Evolutionary conservation across 352 stramenopile species (phyloP).

Genomic region (Phytophthora megakarya): DNA sequence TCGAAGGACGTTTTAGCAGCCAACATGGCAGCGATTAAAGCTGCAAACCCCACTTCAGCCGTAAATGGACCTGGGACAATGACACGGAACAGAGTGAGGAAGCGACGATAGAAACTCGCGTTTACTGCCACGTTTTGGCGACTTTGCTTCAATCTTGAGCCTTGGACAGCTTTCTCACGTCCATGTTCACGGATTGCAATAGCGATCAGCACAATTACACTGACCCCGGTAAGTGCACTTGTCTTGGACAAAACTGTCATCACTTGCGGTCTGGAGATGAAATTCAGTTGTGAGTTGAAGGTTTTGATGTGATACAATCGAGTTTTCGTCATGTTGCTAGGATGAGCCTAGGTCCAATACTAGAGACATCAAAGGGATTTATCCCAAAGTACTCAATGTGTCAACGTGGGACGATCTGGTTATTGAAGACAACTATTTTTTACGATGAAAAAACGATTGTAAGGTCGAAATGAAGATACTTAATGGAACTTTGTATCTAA

Average conservation of each 20-base stretch:
- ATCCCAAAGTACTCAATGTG: no score
- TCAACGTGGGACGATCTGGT: no score
- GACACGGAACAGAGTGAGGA: constrained; percentile 66
- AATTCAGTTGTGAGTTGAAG: constrained; percentile 20
- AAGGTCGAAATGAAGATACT: no score
- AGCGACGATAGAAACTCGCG: constrained; percentile 57
- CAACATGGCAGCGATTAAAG: constrained; percentile 58
- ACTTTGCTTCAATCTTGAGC: no score
- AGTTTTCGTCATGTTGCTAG: no score
- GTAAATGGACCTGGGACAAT: constrained; percentile 67
- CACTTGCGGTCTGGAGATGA: constrained; percentile 4
- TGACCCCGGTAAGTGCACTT: constrained; percentile 10
- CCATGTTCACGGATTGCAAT: constrained; percentile 68
- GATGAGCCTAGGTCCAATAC: no score
- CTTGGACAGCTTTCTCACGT: no score
- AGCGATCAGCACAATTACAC: constrained; percentile 46
- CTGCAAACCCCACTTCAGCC: constrained; percentile 61
- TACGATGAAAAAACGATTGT: no score
- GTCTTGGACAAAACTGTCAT: constrained; percentile 27
- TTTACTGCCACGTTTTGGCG: constrained; percentile 66
- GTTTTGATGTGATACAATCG: no score
- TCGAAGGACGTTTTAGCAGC: constrained; percentile 73
- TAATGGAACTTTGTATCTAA: no score
- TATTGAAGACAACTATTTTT: no score
- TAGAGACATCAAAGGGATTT: no score